Conservation (phyloP, 2,329 filamentous ascomycete genomes). For the Dendrostoma leiphaemia region DNA sequence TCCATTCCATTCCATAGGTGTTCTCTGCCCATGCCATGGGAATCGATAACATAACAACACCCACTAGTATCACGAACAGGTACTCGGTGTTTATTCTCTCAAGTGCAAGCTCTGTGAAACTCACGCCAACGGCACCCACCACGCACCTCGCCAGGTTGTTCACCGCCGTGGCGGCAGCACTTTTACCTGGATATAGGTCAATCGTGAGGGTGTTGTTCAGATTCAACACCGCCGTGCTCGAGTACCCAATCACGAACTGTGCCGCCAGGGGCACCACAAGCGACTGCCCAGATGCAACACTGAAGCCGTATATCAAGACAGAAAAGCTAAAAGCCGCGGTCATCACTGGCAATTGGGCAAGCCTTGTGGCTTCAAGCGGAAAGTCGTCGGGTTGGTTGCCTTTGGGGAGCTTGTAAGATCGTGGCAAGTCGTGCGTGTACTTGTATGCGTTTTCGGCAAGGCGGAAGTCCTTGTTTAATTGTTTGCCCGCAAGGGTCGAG, state of each 20-base stretch:
- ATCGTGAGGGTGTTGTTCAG: conserved; percentile 31
- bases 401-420: not conserved
- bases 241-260: conserved; percentile 32
- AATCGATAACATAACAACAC: conserved; percentile 3
- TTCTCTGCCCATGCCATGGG: conserved; percentile 20
- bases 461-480: conserved; percentile 29
- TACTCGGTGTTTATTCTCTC: conserved; percentile 23
- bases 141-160: conserved; percentile 33
- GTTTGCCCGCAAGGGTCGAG: conserved; percentile 26
- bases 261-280: conserved; percentile 29
- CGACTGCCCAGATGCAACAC: conserved; percentile 33
- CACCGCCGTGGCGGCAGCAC: conserved; percentile 31
- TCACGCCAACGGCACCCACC: conserved; percentile 27
- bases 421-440: not conserved
- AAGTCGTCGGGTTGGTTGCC: not conserved
- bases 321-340: not conserved
- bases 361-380: not conserved
- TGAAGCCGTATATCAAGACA: conserved; percentile 32
- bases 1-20: conserved; percentile 21
- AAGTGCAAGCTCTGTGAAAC: conserved; percentile 23
- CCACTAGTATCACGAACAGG: conserved; percentile 19
- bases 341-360: not conserved
- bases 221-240: conserved; percentile 32
- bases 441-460: not conserved
- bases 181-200: conserved; percentile 31